Percentiles rank a stretch among this genome's conserved stretches.
Conservation (phyloP, 129 eudicot genomes). For the Arctium lappa region DNA sequence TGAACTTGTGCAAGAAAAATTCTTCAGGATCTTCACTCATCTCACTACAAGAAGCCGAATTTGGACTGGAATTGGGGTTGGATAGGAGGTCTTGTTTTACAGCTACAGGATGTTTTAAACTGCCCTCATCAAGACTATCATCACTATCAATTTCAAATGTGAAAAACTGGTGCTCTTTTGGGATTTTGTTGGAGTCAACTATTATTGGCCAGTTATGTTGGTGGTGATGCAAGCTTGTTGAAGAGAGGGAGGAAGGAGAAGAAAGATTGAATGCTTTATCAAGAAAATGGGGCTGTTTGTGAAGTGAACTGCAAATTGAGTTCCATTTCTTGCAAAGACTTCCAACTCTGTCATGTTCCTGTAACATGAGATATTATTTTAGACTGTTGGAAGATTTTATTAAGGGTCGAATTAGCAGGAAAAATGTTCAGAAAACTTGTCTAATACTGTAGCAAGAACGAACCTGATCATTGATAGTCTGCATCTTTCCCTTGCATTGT, state of each 20-base stretch:
- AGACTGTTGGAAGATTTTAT: not conserved
- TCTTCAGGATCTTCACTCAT: slow-evolving; percentile 38
- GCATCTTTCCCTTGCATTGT: slow-evolving; percentile 50
- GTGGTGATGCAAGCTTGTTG: slow-evolving; percentile 31
- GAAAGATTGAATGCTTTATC: slow-evolving; percentile 34
- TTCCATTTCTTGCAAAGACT: slow-evolving; percentile 63
- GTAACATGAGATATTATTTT: slow-evolving; percentile 1
- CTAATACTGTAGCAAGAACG: not conserved
- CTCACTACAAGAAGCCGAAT: slow-evolving; percentile 81
- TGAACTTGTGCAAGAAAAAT: slow-evolving; percentile 28
- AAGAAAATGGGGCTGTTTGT: slow-evolving; percentile 41
- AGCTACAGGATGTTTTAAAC: not conserved
- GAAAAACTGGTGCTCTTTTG: slow-evolving; percentile 44
- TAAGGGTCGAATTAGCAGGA: not conserved
- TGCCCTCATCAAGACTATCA: slow-evolving; percentile 12
- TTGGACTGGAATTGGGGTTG: slow-evolving; percentile 75
- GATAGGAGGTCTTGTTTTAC: slow-evolving; percentile 56
- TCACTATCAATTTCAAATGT: slow-evolving; percentile 17
- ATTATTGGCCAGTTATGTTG: slow-evolving; percentile 30
- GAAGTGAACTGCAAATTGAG: slow-evolving; percentile 48
- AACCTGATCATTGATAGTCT: slow-evolving; percentile 28
- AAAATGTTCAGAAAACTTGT: not conserved
- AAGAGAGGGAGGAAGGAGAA: slow-evolving; percentile 45
- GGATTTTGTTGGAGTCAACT: slow-evolving; percentile 27
- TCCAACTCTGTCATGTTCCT: slow-evolving; percentile 41